Evolutionary conservation across 306 rosid genomes (phyloP).

Genomic region (Parietaria judaica): DNA sequence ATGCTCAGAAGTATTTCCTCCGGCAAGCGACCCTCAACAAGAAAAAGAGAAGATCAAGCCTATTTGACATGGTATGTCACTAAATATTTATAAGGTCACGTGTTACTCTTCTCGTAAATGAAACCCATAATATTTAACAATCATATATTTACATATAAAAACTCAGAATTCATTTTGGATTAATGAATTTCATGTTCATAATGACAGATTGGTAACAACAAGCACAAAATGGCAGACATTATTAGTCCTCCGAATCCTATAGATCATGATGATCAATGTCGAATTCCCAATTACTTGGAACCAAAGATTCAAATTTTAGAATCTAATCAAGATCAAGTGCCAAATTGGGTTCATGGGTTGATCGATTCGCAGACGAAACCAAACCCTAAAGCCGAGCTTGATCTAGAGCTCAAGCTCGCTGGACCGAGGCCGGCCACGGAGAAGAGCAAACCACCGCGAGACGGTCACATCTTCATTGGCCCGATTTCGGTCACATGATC

Average conservation of each 20-base stretch:
- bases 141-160: neutral
- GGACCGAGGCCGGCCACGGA: conserved; percentile 29
- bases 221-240: neutral
- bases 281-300: neutral
- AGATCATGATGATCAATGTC: neutral
- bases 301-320: conserved; percentile 18
- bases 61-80: conserved; percentile 54
- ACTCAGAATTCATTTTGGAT: no score
- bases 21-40: conserved; percentile 43
- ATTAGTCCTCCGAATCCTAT: conserved; percentile 8
- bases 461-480: conserved; percentile 32
- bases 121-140: no score
- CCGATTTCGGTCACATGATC: conserved; percentile 44
- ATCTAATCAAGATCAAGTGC: conserved; percentile 8
- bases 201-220: conserved; percentile 44
- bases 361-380: conserved; percentile 31
- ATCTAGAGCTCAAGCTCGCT: conserved; percentile 77
- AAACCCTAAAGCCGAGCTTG: conserved; percentile 17
- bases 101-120: no score
- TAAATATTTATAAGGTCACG: no score
- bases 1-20: conserved; percentile 87
- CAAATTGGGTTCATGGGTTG: conserved; percentile 37
- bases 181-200: no score
- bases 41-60: conserved; percentile 78
- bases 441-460: conserved; percentile 33